Base-by-base conservation (phyloP, 2,329 filamentous ascomycete genomes). In the Verticillium zaregamsianum region DNA sequence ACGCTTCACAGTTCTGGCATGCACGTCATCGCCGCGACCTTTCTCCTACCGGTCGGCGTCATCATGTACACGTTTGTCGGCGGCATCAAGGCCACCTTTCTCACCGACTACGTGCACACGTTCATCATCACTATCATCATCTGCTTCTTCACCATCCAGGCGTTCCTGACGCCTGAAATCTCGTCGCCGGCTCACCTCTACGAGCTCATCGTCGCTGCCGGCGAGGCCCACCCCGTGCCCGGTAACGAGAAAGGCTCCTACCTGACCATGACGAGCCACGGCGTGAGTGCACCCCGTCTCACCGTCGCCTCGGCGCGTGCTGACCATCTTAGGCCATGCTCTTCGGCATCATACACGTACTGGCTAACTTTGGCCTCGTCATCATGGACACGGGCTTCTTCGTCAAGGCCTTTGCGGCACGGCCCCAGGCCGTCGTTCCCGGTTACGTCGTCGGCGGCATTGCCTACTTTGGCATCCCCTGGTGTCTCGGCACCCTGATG, bases 361-460 rank as follows among this genome's bases (percentile, higher is more conserved):
- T 78, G 3, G 76, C 77, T 33, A 83, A 84, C 58, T 83, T 84
- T 58, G 82, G 81, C 0, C 72, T 82, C 0, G 81, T 84, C 11
- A 82, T 84, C 63, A 82, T 84, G 77, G 82, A 80, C 61, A 83
- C 81, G 1, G 79, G 79, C 31, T 84, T 82, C 69, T 84, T 82
- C 58, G 78, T 80, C 64, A 83, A 84, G 63, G 80, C 80, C 0
- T 83, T 85, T 65, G 78, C 80, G 0, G 80, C 76, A 3, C 75
- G 72, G 0, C 79, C 76, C 0, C 71, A 76, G 1, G 77, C 81
- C 0, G 81, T 80, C 0, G 80, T 84, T 0, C 81, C 80, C 0
- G 82, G 82, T 0, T 85, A 85, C 62, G 70, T 84, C 14, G 80
- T 91, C 64, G 82, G 82, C 0, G 82, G 81, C 0, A 77, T 84